A percentile compares a stretch with the other conserved stretches of the same genome.
phyloP scores from a whole-genome alignment of 306 rosid genomes.

The Fragaria nilgerrensis region DNA sequence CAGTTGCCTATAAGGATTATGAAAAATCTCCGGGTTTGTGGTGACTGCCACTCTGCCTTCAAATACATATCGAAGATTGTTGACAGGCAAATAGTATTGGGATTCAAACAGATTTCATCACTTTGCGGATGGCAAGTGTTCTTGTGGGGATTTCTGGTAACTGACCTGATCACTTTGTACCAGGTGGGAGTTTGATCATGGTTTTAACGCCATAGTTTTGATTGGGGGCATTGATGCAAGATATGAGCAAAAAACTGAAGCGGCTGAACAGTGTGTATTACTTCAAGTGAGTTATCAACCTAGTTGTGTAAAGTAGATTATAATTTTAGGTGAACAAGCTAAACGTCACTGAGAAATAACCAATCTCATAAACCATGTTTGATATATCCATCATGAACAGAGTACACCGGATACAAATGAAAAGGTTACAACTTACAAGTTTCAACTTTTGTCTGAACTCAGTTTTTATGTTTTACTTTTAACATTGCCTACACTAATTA shows the following conservation, averaged over 20 bases:
- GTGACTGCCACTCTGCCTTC: constrained; percentile 91
- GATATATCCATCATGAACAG: neutral
- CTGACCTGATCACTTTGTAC: neutral
- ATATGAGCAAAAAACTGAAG: neutral
- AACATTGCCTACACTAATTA: too few species aligned
- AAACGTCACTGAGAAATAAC: neutral
- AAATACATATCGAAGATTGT: constrained; percentile 75
- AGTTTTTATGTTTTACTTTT: too few species aligned
- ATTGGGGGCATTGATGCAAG: neutral
- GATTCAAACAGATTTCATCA: constrained; percentile 92
- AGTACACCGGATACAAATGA: neutral
- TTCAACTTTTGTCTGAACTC: neutral
- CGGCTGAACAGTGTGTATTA: neutral
- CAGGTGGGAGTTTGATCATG: constrained; percentile 10
- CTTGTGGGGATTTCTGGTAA: constrained; percentile 90
- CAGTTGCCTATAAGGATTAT: constrained; percentile 81
- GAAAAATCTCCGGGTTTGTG: constrained; percentile 90
- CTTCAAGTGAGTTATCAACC: neutral
- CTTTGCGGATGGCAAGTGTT: constrained; percentile 69
- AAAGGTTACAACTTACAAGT: neutral
- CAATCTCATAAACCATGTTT: neutral
- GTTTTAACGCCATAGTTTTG: neutral
- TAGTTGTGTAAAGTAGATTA: neutral
- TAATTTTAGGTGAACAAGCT: neutral
- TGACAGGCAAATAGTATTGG: constrained; percentile 62